Evolutionary conservation across 306 rosid species (phyloP).

Genomic region (Lupinus albus): DNA sequence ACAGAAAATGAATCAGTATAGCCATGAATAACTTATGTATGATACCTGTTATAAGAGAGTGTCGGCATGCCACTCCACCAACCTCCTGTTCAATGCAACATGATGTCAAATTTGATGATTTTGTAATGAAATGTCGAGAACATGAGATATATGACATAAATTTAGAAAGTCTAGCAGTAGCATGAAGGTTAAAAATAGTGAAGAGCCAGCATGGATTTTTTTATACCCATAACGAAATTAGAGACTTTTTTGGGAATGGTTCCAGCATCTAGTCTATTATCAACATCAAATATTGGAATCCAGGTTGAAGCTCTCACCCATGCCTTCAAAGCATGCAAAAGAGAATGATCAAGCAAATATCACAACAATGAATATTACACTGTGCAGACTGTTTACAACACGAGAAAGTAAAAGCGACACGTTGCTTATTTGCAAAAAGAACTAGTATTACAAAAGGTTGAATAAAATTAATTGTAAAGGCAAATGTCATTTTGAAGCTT

Average conservation of each 20-base stretch:
- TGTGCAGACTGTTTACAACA: constrained; percentile 12
- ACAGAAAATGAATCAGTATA: constrained; percentile 23
- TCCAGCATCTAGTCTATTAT: constrained; percentile 60
- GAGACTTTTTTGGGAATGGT: constrained; percentile 67
- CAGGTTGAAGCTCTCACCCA: constrained; percentile 91
- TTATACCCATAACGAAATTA: constrained; percentile 78
- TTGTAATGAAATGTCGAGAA: constrained; percentile 20
- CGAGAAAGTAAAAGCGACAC: constrained; percentile 1
- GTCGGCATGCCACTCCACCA: constrained; percentile 98
- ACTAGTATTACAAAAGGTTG: neutral
- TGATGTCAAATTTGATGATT: constrained; percentile 36
- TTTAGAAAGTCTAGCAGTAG: constrained; percentile 7
- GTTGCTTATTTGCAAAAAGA: constrained; percentile 27
- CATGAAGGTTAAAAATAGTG: constrained; percentile 6
- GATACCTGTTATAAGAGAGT: constrained; percentile 69
- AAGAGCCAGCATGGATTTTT: constrained; percentile 27
- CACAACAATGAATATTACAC: constrained; percentile 26
- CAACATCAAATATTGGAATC: constrained; percentile 86
- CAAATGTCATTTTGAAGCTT: constrained; percentile 23
- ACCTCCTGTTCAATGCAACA: constrained; percentile 63
- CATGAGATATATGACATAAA: constrained; percentile 14
- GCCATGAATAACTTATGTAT: constrained; percentile 10
- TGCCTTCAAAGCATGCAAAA: constrained; percentile 56
- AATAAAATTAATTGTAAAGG: neutral
- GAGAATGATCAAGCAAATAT: constrained; percentile 17